Evolutionary conservation across 805 yeast species (phyloP).

Genomic region (Metschnikowia continentalis): DNA sequence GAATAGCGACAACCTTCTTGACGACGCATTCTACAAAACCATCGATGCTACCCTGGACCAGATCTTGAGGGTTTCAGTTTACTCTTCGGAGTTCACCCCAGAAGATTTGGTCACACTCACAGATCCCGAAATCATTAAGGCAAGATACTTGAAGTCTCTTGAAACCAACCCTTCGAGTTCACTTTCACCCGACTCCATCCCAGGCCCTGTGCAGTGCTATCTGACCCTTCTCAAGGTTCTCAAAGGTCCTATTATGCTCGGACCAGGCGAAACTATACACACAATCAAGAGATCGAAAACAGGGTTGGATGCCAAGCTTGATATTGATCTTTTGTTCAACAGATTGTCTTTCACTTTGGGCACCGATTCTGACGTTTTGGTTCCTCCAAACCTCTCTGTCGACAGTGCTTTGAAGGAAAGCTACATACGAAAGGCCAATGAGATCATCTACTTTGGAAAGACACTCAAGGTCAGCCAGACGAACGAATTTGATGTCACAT

Average conservation of each 20-base stretch:
- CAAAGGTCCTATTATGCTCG: conserved; percentile 57
- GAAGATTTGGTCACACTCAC: conserved; percentile 45
- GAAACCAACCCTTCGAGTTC: conserved; percentile 22
- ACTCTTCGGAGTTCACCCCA: conserved; percentile 44
- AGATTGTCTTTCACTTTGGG: conserved; percentile 43
- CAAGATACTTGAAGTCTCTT: conserved; percentile 44
- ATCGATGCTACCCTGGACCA: conserved; percentile 23
- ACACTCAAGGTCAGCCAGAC: conserved; percentile 5
- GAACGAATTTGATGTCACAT: conserved; percentile 17
- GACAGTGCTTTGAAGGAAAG: conserved; percentile 40
- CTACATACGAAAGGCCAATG: conserved; percentile 51
- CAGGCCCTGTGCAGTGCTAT: conserved; percentile 57
- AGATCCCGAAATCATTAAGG: conserved; percentile 46
- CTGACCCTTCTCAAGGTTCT: conserved; percentile 59
- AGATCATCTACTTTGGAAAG: conserved; percentile 40
- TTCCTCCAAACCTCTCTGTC: conserved; percentile 44
- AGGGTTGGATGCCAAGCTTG: conserved; percentile 52
- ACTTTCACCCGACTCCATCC: conserved; percentile 33
- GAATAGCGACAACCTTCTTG: conserved; percentile 17
- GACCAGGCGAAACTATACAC: conserved; percentile 43
- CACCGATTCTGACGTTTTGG: conserved; percentile 28
- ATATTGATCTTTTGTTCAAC: conserved; percentile 47
- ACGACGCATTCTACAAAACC: conserved; percentile 33
- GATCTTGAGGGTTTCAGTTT: conserved; percentile 49
- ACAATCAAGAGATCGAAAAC: conserved; percentile 53